Evolutionary conservation across 306 rosid genomes (phyloP).

Genomic region (Acacia acuminata): DNA sequence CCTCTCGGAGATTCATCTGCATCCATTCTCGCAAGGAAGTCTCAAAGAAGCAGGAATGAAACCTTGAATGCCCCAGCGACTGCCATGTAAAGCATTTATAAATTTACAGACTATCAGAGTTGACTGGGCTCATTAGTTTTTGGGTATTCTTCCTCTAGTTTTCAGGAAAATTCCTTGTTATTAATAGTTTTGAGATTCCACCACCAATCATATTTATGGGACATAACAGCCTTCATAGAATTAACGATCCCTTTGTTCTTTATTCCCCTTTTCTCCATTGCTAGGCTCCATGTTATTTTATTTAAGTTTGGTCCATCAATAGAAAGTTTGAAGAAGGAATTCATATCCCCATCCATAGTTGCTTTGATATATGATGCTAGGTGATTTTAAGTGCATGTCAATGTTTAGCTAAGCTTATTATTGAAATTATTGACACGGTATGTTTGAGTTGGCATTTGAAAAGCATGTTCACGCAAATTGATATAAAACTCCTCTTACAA

Average conservation of each 20-base stretch:
- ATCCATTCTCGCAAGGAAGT: too few relatives aligned
- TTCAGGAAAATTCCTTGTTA: neutral
- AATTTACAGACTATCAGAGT: too few relatives aligned
- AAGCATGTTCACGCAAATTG: too few relatives aligned
- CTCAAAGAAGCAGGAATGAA: too few relatives aligned
- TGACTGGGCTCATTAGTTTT: neutral
- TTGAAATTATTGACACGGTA: too few relatives aligned
- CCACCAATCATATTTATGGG: constrained; percentile 76
- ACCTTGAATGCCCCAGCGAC: too few relatives aligned
- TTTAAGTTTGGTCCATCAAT: constrained; percentile 39
- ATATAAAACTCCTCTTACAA: too few relatives aligned
- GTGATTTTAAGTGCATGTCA: neutral
- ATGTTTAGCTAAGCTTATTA: too few relatives aligned
- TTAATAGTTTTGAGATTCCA: constrained; percentile 61
- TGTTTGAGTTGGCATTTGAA: too few relatives aligned
- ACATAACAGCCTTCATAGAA: constrained; percentile 36
- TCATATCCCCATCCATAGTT: constrained; percentile 34
- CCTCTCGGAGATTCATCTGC: too few relatives aligned
- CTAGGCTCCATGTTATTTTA: constrained; percentile 46
- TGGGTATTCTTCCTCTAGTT: neutral
- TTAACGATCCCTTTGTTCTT: constrained; percentile 20
- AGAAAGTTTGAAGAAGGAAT: neutral
- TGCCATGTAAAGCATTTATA: too few relatives aligned
- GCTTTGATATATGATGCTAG: neutral
- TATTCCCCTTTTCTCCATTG: too few relatives aligned